These are phyloP conservation scores for Plasmodium billcollinsi DNA, from an alignment of 169 alveolate species.

Conservation along the genomic window DNA sequence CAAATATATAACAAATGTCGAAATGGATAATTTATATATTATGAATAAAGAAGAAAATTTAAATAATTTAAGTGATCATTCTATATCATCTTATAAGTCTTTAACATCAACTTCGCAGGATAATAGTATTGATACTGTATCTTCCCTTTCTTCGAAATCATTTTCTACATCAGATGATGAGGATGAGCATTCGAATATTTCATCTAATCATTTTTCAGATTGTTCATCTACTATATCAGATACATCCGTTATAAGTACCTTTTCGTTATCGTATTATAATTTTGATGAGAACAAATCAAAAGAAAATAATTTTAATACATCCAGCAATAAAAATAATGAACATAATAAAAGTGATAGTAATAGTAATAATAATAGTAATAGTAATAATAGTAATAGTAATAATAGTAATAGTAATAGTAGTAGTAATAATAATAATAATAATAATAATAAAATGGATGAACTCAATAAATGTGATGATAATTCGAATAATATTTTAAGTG, in stretches of 20 bases:
- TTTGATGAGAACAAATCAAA: slow-evolving; percentile 3
- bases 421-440: too few relatives aligned
- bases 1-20: background rate
- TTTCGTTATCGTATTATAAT: slow-evolving; percentile 6
- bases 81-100: slow-evolving; percentile 15
- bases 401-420: too few relatives aligned
- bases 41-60: background rate
- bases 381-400: too few relatives aligned
- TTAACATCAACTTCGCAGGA: slow-evolving; percentile 12
- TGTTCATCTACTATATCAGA: slow-evolving; percentile 24
- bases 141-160: slow-evolving; percentile 18
- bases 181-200: background rate
- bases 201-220: slow-evolving; percentile 15
- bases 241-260: slow-evolving; percentile 31
- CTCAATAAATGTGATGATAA: background rate
- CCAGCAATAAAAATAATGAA: background rate
- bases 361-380: too few relatives aligned
- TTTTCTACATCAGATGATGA: slow-evolving; percentile 9
- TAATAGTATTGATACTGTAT: background rate
- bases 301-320: slow-evolving; percentile 16
- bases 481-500: slow-evolving; percentile 19
- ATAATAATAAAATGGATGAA: too few relatives aligned
- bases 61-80: slow-evolving; percentile 11
- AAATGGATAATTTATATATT: slow-evolving; percentile 2
- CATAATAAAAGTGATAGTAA: background rate